Base-by-base conservation (phyloP, 495 filamentous ascomycete genomes). In the Annulohypoxylon nitens region DNA sequence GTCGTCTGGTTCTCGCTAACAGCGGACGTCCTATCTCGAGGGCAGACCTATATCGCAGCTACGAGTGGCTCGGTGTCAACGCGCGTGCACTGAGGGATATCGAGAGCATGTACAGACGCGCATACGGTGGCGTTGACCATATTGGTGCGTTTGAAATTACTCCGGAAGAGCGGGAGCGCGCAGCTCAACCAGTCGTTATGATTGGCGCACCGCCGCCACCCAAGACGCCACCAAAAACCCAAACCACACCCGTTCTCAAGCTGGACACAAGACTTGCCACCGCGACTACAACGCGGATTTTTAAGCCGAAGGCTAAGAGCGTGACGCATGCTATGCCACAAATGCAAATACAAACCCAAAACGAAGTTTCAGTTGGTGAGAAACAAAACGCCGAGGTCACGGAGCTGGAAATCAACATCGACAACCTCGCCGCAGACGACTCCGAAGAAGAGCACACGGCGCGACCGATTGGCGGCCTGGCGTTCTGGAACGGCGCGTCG, bases 1-100 rank as follows among this genome's bases (percentile, higher is more conserved):
- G 89, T 36, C 87, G 89, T 26, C 84, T 91, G 26, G 88, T 92
- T 55, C 81, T 86, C 4, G 85, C 88, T 54, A 88, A 88, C 73
- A 81, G 88, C 47, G 86, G 89, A 43, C 83, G 86, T 3, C 83
- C 84, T 1, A 83, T 92, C 33, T 87, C 80, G 70, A 88, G 88
- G 69, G 84, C 85, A 26, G 86, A 87, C 58, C 84, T 93, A 41
- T 80, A 90, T 60, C 83, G 86, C 18, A 85, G 87, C 23, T 93
- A 92, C 70, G 86, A 90, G 41, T 90, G 88, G 78, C 81, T 93
- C 3, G 83, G 86, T 36, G 81, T 90, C 9, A 82, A 81, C 43
- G 82, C 89, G 30, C 80, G 83, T 4, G 84, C 88, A 7, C 78
- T 92, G 20, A 75, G 80, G 10, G 86, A 88, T 12, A 84, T 92